Percentiles rank a stretch among this genome's conserved stretches.
phyloP scores from a whole-genome alignment of 805 yeast genomes.

The Schwanniomyces polymorphus region DNA sequence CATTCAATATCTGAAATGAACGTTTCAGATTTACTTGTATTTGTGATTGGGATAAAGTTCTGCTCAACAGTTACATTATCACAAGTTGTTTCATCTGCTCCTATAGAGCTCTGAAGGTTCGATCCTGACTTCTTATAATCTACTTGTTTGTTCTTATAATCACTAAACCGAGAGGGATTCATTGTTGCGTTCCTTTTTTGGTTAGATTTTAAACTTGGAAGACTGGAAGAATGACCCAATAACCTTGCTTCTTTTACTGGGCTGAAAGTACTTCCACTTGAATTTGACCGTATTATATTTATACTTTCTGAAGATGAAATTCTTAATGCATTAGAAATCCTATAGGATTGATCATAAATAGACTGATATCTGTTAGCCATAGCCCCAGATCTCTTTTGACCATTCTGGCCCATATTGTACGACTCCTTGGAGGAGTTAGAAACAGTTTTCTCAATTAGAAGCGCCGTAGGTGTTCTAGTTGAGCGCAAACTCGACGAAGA shows the following conservation, averaged over 20 bases:
- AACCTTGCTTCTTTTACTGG: slow-evolving; percentile 8
- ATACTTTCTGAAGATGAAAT: slow-evolving; percentile 24
- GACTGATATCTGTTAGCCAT: slow-evolving; percentile 48
- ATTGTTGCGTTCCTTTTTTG: slow-evolving; percentile 1
- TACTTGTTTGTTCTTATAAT: slow-evolving; percentile 1
- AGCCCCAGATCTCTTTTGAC: slow-evolving; percentile 36
- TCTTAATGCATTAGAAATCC: slow-evolving; percentile 46
- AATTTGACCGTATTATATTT: slow-evolving; percentile 15
- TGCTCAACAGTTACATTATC: not conserved
- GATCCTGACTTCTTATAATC: not conserved
- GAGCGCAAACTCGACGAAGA: slow-evolving; percentile 29
- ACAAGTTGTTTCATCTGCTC: not conserved
- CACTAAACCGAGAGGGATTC: slow-evolving; percentile 5
- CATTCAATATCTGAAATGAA: not conserved
- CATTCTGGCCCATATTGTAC: slow-evolving; percentile 4
- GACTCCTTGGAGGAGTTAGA: slow-evolving; percentile 37
- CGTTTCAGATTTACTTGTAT: not conserved
- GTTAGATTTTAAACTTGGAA: slow-evolving; percentile 21
- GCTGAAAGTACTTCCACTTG: slow-evolving; percentile 3
- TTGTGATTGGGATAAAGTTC: not conserved
- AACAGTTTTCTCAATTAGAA: slow-evolving; percentile 28
- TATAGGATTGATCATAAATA: slow-evolving; percentile 45
- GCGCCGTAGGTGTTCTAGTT: slow-evolving; percentile 1
- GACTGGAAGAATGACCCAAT: slow-evolving; percentile 26
- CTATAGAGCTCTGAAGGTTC: not conserved